These are phyloP conservation scores for Nigrospora osmanthi DNA, from an alignment of 2,329 filamentous ascomycete species.

Conservation along the genomic window DNA sequence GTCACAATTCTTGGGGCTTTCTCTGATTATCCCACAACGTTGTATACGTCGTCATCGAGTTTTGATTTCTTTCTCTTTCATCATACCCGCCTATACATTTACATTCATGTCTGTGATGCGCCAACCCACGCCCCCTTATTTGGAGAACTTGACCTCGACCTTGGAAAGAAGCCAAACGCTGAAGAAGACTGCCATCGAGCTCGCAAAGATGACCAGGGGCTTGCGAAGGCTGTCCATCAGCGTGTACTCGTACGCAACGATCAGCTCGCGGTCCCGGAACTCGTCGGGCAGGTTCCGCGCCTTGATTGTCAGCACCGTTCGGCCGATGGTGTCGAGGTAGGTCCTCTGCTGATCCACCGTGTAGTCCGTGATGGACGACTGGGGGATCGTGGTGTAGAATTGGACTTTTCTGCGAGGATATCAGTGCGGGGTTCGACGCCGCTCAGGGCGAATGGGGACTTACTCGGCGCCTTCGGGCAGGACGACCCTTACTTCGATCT, in stretches of 20 bases:
- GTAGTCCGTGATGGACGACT: slow-evolving; percentile 50
- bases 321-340: slow-evolving; percentile 88
- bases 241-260: slow-evolving; percentile 85
- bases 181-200: slow-evolving; percentile 66
- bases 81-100: too few species aligned
- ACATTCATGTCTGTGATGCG: too few species aligned
- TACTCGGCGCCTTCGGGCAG: slow-evolving; percentile 86
- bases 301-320: slow-evolving; percentile 72
- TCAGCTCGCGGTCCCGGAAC: slow-evolving; percentile 70
- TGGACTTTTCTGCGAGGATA: slow-evolving; percentile 63
- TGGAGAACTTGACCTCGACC: slow-evolving; percentile 71
- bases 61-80: too few species aligned
- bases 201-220: slow-evolving; percentile 72
- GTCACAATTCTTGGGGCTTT: too few species aligned
- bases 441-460: slow-evolving; percentile 25
- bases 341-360: slow-evolving; percentile 64
- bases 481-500: slow-evolving; percentile 72
- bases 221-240: slow-evolving; percentile 71
- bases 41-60: not conserved
- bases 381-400: slow-evolving; percentile 66
- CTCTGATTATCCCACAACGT: too few species aligned
- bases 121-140: slow-evolving; percentile 15
- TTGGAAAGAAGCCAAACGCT: slow-evolving; percentile 68
- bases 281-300: slow-evolving; percentile 88
- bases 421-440: slow-evolving; percentile 27